Conservation (phyloP, 2,329 filamentous ascomycete genomes). For the Fusarium ambrosium region DNA sequence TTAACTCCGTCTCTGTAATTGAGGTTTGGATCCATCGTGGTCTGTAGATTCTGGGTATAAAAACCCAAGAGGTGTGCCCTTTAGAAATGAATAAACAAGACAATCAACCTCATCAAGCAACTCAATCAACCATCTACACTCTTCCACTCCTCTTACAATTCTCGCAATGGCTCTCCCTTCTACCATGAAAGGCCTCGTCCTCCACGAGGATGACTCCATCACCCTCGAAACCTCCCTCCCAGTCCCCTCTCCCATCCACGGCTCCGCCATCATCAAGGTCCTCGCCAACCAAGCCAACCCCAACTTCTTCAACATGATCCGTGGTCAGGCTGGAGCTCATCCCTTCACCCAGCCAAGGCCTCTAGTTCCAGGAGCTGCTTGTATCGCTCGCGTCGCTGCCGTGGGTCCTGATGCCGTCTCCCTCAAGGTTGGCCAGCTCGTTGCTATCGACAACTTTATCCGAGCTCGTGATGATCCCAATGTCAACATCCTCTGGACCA, state of each 20-base stretch:
- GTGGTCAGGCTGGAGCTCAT: conserved; percentile 16
- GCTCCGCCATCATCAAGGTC: conserved; percentile 40
- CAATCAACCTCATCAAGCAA: not conserved
- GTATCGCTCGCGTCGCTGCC: conserved; percentile 54
- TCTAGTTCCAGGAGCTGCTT: conserved; percentile 50
- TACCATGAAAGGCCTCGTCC: conserved; percentile 38
- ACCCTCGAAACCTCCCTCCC: conserved; percentile 26
- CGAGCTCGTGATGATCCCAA: conserved; percentile 50
- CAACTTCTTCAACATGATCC: conserved; percentile 39
- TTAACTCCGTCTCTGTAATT: not conserved
- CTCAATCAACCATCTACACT: not conserved
- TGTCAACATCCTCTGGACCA: conserved; percentile 48
- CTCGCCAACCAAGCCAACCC: conserved; percentile 48
- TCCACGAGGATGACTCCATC: conserved; percentile 30
- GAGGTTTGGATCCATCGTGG: not conserved
- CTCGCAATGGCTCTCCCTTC: conserved; percentile 33
- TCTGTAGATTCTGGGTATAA: not conserved
- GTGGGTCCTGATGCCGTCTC: conserved; percentile 51
- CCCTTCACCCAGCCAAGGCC: conserved; percentile 45
- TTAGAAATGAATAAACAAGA: not conserved
- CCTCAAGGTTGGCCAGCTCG: conserved; percentile 52
- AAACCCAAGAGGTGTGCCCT: not conserved
- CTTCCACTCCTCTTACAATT: not conserved
- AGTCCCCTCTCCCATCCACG: conserved; percentile 32
- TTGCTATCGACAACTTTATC: conserved; percentile 50